Evolutionary conservation across 2,329 filamentous ascomycete genomes (phyloP).

Genomic region (Sporothrix pallida): DNA sequence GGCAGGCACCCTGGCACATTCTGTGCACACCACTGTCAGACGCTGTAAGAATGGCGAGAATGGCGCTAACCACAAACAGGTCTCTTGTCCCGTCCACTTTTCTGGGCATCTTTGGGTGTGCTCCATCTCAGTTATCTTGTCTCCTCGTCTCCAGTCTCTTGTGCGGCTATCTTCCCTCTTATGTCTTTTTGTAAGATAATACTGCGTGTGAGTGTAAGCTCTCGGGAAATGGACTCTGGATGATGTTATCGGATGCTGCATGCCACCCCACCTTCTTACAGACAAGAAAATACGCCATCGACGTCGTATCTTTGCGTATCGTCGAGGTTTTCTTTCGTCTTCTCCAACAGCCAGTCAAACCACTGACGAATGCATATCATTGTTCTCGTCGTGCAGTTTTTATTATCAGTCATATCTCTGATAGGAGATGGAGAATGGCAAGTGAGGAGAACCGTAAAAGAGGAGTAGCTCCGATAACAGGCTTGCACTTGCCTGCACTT

Average conservation of each 20-base stretch:
- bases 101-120: neutral
- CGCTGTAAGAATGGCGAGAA: neutral
- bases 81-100: conserved; percentile 27
- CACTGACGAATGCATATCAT: conserved; percentile 14
- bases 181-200: too few species aligned
- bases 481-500: neutral
- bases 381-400: neutral
- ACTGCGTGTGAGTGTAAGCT: too few species aligned
- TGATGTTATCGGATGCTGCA: too few species aligned
- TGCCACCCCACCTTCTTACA: too few species aligned
- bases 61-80: conserved; percentile 7
- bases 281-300: too few species aligned
- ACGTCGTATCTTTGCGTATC: too few species aligned
- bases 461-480: conserved; percentile 24
- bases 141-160: neutral
- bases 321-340: neutral
- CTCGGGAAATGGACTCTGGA: too few species aligned
- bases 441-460: neutral
- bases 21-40: neutral
- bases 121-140: neutral
- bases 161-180: neutral
- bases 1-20: neutral
- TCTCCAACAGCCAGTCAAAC: conserved; percentile 3
- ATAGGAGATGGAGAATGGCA: neutral
- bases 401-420: neutral